Evolutionary conservation across 805 yeast species (phyloP), one percentile per base, ranked within the genome.

Genomic region (Wickerhamiella australiensis): DNA sequence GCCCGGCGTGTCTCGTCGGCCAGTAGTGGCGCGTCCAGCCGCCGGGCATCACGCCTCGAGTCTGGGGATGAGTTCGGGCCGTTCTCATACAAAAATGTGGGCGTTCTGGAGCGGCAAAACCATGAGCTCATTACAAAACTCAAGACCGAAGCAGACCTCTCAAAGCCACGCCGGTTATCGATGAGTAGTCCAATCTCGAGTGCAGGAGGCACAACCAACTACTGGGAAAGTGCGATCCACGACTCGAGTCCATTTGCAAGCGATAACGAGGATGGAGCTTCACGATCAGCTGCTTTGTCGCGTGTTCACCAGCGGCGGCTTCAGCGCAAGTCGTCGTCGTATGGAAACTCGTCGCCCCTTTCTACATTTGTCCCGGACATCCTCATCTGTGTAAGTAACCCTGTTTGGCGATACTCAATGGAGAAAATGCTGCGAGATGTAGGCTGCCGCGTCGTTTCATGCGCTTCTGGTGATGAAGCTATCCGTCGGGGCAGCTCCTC

Each of bases 21-120:
- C 22, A 54, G 53, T 22, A 51, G 52, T 15, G 46, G 46, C 41
- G 42, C 33, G 42, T 36, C 42, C 11, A 35, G 47, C 36, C 42
- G 44, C n/a, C 78, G 85, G 2, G 77, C 85, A 54, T 74, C 68
- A 29, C 55, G 85, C 56, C 64, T 85, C 53, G 90, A 82, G 50
- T 74, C 82, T 21, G 90, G 54, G 18, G 66, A 62, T 40, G 68
- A 90, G 59, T 92, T 92, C 73, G 99, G 99, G 0, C 81, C 92
- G 3, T 92, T 92, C 65, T 81, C 85, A 52, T 92, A 85, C 66
- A 73, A 96, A 56, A 92, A 92, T 62, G 68, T 92, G 54, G 80
- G 90, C 3, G 92, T 92, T 5, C 72, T 94, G 50, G 97, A 92
- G 57, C 84, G 83, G 58, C 96, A 95, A 7, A 92, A 92, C 61